A percentile compares a stretch with the other conserved stretches of the same genome.
These are phyloP conservation scores for Trametes sp. DNA, from an alignment of 1,284 basidiomycete genomes.

Conservation along the genomic window DNA sequence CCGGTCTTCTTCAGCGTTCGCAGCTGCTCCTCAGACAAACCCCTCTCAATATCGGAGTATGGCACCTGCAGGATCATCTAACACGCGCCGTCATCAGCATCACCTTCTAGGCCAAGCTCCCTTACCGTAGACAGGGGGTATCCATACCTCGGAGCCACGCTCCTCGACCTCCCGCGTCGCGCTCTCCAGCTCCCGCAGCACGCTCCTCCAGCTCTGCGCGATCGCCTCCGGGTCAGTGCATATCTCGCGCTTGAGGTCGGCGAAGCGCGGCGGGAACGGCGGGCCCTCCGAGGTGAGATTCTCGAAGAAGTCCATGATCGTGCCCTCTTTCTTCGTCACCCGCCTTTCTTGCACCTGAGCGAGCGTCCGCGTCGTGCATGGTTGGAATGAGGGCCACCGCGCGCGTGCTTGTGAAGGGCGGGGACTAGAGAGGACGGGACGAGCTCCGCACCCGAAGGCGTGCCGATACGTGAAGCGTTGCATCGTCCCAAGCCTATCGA, in stretches of 20 bases:
- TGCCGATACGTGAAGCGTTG: no score
- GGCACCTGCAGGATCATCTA: constrained; percentile 66
- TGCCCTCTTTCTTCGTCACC: constrained; percentile 30
- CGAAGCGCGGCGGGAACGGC: constrained; percentile 63
- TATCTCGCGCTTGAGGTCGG: constrained; percentile 64
- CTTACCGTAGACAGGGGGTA: neutral
- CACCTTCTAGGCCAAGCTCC: neutral
- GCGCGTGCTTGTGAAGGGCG: neutral
- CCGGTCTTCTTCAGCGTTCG: constrained; percentile 62
- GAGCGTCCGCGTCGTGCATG: neutral
- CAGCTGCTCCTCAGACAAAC: constrained; percentile 50
- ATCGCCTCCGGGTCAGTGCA: constrained; percentile 53
- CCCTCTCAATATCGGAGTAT: constrained; percentile 56
- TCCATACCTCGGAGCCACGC: constrained; percentile 34
- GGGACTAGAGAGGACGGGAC: neutral
- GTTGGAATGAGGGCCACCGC: neutral
- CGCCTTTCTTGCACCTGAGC: constrained; percentile 9
- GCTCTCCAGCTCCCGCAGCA: constrained; percentile 57
- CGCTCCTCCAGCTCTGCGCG: constrained; percentile 60
- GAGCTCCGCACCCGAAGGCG: no score
- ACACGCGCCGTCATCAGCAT: constrained; percentile 1
- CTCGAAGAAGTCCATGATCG: constrained; percentile 65
- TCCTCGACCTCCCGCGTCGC: constrained; percentile 54
- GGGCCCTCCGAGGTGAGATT: constrained; percentile 55
- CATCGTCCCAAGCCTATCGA: no score